phyloP scores from a whole-genome alignment of 2,329 filamentous ascomycete species.

The Sporothrix mexicana region DNA sequence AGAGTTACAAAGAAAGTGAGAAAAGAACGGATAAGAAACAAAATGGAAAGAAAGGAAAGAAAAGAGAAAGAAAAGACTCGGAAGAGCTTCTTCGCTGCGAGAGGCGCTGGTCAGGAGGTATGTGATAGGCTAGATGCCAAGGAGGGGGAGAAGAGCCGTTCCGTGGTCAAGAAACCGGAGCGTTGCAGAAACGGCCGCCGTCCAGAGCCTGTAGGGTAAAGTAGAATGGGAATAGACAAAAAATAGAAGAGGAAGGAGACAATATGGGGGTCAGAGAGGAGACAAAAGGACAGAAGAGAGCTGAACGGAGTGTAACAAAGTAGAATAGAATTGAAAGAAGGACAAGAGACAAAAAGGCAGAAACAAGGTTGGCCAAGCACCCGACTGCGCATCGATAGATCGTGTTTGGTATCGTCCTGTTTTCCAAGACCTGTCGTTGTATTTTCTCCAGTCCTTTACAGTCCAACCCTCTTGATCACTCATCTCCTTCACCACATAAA shows the following conservation, averaged over 20 bases:
- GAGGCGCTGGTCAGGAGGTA: conserved; percentile 11
- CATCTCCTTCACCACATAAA: not conserved
- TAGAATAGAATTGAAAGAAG: not conserved
- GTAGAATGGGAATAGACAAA: not conserved
- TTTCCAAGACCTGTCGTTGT: not conserved
- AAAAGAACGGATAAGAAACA: conserved; percentile 20
- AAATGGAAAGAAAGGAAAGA: not conserved
- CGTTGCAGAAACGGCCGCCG: conserved; percentile 27
- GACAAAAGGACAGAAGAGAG: too few relatives aligned
- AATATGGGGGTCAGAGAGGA: too few relatives aligned
- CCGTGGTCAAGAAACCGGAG: conserved; percentile 29
- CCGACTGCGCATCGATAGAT: not conserved
- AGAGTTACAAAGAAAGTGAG: not conserved
- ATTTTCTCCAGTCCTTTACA: not conserved
- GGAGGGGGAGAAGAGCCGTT: not conserved
- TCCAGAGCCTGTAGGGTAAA: conserved; percentile 16
- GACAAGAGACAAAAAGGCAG: not conserved
- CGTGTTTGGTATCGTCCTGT: conserved; percentile 7
- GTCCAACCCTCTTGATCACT: not conserved
- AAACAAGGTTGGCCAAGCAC: conserved; percentile 15
- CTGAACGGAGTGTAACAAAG: too few relatives aligned
- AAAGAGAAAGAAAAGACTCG: not conserved
- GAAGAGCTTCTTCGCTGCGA: conserved; percentile 10
- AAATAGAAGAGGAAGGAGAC: not conserved
- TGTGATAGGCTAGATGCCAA: conserved; percentile 14